Percentiles rank a stretch among this genome's conserved stretches.
These are phyloP conservation scores for Pecoramyces ruminantium DNA, from an alignment of 192 early-diverging fungal species.

Conservation along the genomic window DNA sequence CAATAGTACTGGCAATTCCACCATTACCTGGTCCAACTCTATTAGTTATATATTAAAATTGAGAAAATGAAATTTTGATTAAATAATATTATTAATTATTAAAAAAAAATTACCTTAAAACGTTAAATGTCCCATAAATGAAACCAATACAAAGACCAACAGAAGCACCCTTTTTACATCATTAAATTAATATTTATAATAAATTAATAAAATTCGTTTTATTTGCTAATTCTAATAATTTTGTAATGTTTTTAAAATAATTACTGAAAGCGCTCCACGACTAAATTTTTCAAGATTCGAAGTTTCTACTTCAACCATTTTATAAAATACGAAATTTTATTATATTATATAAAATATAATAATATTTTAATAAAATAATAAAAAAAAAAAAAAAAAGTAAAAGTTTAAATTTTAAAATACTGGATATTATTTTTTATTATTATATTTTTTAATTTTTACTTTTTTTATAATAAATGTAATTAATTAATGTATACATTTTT, in stretches of 20 bases:
- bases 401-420: too few relatives aligned
- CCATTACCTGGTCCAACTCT: background rate
- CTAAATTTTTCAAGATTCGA: background rate
- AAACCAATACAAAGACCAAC: background rate
- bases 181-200: too few relatives aligned
- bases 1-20: background rate
- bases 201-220: background rate
- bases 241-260: background rate
- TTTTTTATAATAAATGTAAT: too few relatives aligned
- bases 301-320: background rate
- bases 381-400: background rate
- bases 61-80: too few relatives aligned
- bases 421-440: too few relatives aligned
- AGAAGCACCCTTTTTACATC: background rate
- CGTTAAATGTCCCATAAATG: background rate
- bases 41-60: too few relatives aligned
- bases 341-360: too few relatives aligned
- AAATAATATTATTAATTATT: too few relatives aligned
- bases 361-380: too few relatives aligned
- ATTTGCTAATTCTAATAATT: background rate
- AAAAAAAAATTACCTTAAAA: background rate
- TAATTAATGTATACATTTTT: too few relatives aligned
- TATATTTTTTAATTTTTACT: too few relatives aligned
- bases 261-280: background rate
- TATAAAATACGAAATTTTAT: too few relatives aligned